Evolutionary conservation across 78 protist genomes (phyloP).

Genomic region (Polysphondylium violaceum): DNA sequence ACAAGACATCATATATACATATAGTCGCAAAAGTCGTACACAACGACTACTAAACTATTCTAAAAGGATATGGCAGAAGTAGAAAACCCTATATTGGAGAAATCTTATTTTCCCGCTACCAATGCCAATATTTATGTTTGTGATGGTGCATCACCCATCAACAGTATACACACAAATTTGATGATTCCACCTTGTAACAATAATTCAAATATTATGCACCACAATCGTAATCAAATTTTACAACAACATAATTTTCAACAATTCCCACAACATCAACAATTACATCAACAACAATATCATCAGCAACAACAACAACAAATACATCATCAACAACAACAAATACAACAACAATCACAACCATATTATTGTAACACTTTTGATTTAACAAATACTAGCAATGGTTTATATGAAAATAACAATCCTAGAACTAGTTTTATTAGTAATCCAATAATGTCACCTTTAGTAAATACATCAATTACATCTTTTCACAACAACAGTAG

Average conservation of each 20-base stretch:
- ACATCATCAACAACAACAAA: too few relatives aligned
- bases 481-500: not conserved
- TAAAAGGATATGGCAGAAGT: not conserved
- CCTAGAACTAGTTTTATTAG: not conserved
- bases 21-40: too few relatives aligned
- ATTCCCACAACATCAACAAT: not conserved
- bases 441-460: too few relatives aligned
- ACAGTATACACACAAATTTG: too few relatives aligned
- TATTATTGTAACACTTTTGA: not conserved
- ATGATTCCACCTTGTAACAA: too few relatives aligned
- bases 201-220: too few relatives aligned
- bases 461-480: too few relatives aligned
- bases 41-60: too few relatives aligned
- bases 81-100: not conserved
- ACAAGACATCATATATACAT: too few relatives aligned
- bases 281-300: not conserved
- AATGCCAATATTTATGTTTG: not conserved
- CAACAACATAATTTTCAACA: not conserved
- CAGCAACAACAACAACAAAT: not conserved
- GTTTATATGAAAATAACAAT: not conserved
- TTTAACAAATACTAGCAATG: not conserved
- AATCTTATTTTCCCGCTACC: not conserved
- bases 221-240: not conserved
- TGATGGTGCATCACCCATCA: too few relatives aligned
- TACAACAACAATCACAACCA: not conserved